Conservation (phyloP, 2,329 filamentous ascomycete species). For the Clarireedia sp. region DNA sequence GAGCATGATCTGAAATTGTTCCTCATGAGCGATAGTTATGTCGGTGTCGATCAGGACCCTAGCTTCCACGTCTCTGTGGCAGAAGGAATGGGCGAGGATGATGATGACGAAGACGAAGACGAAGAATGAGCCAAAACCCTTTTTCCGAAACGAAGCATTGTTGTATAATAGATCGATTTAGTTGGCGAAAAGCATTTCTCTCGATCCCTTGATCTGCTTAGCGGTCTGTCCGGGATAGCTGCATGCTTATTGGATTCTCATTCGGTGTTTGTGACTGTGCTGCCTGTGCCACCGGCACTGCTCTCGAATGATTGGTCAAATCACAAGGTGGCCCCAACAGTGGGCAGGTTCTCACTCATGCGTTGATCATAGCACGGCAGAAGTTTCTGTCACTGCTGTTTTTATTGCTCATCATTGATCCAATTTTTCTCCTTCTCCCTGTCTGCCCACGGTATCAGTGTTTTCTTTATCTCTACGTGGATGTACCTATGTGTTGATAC, state of each 20-base stretch:
- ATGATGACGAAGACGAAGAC: constrained; percentile 61
- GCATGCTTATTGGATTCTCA: constrained; percentile 17
- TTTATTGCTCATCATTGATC: constrained; percentile 9
- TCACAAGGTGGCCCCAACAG: constrained; percentile 5
- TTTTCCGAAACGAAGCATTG: constrained; percentile 15
- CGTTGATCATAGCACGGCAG: constrained; percentile 21
- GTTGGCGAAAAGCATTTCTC: constrained; percentile 18
- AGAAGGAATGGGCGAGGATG: constrained; percentile 93
- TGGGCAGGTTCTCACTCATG: constrained; percentile 11
- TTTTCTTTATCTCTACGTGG: not conserved
- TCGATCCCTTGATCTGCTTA: constrained; percentile 12
- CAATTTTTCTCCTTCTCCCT: constrained; percentile 1
- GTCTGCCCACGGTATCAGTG: not conserved
- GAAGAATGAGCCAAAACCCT: constrained; percentile 18
- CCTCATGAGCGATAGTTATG: constrained; percentile 94
- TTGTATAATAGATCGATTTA: constrained; percentile 30
- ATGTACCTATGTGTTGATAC: not conserved
- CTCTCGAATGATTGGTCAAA: constrained; percentile 14
- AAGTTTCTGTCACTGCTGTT: constrained; percentile 14
- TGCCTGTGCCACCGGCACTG: constrained; percentile 20
- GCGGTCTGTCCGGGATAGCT: constrained; percentile 8
- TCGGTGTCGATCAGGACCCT: constrained; percentile 94
- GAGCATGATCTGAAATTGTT: constrained; percentile 84
- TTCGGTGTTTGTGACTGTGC: constrained; percentile 25
- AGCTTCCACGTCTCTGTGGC: constrained; percentile 77